Base-by-base conservation (phyloP, 2,329 filamentous ascomycete genomes). In the Fusarium brevicatenulatum region DNA sequence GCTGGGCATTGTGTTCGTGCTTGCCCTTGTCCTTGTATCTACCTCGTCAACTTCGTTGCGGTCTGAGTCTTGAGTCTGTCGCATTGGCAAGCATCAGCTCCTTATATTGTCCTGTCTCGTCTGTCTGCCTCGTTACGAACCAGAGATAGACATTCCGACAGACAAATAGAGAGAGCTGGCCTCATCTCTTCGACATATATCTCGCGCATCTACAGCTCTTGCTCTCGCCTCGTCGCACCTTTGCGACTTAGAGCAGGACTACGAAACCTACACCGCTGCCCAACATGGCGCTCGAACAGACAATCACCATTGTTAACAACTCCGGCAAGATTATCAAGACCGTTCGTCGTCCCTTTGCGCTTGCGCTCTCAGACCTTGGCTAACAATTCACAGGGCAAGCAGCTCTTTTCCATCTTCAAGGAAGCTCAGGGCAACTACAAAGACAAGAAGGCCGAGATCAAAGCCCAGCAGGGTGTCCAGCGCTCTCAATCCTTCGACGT, bases 251-350 rank as follows among this genome's bases (percentile, higher is more conserved):
- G 63, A 74, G 62, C 36, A 49, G 37, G 43, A 68, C 37, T 63
- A 43, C 55, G 2, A 37, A 18, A 62, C 39, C 66, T 68, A 71
- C 52, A 71, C 56, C 53, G 64, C 54, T 55, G 64, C 75, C 69
- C 78, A 81, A 63, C 34, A 85, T 86, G 83, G 79, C 83, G 50
- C 81, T 86, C 70, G 82, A 85, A 60, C 92, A 97, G 83, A 95
- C 93, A 55, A 91, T 97, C 76, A 95, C 94, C 74, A 93, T 97
- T 78, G 92, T 97, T 83, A 96, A 97, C 85, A 95, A 88, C 78
- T 96, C 94, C 65, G 94, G 94, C 78, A 97, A 97, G 84, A 91
- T 97, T 56, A 93, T 97, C 77, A 95, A 91, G 86, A 96, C 92
- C 67, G 94, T 95, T 87, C 81, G 92, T 86, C 13, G 16, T 40